phyloP scores from a whole-genome alignment of 2,329 filamentous ascomycete genomes.

The Huntiella abstrusa region DNA sequence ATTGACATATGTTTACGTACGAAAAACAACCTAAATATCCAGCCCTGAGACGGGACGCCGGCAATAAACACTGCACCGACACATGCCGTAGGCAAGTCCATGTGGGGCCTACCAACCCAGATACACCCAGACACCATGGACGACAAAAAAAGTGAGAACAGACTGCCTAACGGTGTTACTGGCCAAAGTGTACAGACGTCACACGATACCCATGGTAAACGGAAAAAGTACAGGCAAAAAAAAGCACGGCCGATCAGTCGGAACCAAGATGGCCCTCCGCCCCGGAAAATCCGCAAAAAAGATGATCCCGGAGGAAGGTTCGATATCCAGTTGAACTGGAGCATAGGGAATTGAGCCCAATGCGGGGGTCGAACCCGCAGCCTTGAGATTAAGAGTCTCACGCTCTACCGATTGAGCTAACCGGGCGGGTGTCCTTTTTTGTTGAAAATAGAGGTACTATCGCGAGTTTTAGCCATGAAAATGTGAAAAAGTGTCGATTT shows the following conservation, averaged over 20 bases:
- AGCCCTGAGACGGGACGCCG: neutral
- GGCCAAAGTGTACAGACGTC: too few relatives aligned
- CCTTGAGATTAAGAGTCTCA: constrained; percentile 45
- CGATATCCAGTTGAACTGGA: constrained; percentile 9
- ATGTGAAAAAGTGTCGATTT: too few relatives aligned
- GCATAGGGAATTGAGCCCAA: constrained; percentile 14
- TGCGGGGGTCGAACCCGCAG: constrained; percentile 24
- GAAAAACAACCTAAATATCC: neutral
- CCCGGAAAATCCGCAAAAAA: neutral
- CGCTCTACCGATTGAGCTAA: constrained; percentile 56
- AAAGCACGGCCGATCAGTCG: neutral
- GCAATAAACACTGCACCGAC: neutral
- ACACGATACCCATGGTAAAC: neutral
- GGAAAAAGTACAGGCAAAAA: neutral
- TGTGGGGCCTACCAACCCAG: too few relatives aligned
- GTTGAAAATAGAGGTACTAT: neutral
- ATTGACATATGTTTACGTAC: constrained; percentile 7
- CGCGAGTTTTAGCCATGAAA: too few relatives aligned
- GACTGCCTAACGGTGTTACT: too few relatives aligned
- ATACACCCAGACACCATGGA: too few relatives aligned
- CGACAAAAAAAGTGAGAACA: neutral
- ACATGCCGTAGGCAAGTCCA: neutral
- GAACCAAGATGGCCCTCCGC: too few relatives aligned
- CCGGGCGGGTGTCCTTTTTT: constrained; percentile 21
- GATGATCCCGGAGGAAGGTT: neutral